Evolutionary conservation across 2,329 filamentous ascomycete species (phyloP).

Genomic region (Hymenoscyphus linearis): DNA sequence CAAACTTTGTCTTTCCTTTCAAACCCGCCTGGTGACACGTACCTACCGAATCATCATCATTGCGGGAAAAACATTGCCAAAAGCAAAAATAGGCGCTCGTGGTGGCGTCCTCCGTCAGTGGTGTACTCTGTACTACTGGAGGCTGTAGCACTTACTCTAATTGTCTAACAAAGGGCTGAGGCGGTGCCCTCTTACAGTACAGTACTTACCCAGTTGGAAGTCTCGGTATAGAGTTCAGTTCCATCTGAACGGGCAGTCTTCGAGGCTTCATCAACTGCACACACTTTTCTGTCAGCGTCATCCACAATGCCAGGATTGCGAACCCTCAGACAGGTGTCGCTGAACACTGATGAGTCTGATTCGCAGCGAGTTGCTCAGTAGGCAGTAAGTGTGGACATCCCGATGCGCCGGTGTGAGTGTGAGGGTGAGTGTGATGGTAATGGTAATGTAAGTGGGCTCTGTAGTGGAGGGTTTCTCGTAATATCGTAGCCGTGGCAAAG

Average conservation of each 20-base stretch:
- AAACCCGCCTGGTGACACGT: neutral
- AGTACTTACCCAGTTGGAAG: neutral
- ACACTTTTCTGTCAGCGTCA: neutral
- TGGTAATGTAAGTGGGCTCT: too few species aligned
- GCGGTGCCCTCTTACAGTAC: neutral
- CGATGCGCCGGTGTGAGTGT: neutral
- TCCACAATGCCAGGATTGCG: neutral
- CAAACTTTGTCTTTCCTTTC: neutral
- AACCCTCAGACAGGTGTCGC: neutral
- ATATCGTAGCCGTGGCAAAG: neutral
- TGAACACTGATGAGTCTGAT: neutral
- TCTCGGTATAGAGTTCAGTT: too few species aligned
- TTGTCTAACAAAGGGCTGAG: neutral
- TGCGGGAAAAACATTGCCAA: slow-evolving; percentile 1
- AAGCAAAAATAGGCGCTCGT: neutral
- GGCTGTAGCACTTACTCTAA: too few species aligned
- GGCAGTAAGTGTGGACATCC: neutral
- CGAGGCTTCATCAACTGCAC: too few species aligned
- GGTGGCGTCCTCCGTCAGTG: neutral
- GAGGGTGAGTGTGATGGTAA: too few species aligned
- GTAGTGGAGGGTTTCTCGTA: neutral
- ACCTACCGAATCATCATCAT: neutral
- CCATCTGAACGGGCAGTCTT: too few species aligned
- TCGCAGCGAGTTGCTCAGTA: neutral
- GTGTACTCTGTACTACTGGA: too few species aligned